Conservation (phyloP, 2,329 filamentous ascomycete genomes). For the Pseudogymnoascus sp. region DNA sequence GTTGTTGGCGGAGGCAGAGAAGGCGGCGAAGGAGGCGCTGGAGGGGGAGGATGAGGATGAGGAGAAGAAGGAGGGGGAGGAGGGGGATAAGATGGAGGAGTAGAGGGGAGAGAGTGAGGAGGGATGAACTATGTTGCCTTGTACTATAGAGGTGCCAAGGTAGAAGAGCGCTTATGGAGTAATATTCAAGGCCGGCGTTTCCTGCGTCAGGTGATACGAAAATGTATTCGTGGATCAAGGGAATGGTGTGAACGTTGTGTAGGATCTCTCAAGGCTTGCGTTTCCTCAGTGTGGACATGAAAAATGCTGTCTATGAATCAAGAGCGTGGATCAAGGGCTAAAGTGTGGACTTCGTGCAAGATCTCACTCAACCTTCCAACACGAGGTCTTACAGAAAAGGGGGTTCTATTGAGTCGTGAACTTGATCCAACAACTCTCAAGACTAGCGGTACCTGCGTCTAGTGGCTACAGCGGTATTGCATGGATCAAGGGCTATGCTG, state of each 20-base stretch:
- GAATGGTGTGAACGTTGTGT: neutral
- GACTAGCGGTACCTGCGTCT: neutral
- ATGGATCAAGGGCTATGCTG: neutral
- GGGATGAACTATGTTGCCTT: neutral
- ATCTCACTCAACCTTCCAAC: neutral
- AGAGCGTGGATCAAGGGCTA: neutral
- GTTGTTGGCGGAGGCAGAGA: slow-evolving; percentile 83
- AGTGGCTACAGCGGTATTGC: neutral
- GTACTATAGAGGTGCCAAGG: slow-evolving; percentile 5
- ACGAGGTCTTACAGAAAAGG: neutral
- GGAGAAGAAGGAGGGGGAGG: slow-evolving; percentile 49
- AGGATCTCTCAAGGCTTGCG: neutral
- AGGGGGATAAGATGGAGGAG: slow-evolving; percentile 80
- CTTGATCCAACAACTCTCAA: neutral
- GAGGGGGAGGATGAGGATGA: slow-evolving; percentile 79
- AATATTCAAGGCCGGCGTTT: slow-evolving; percentile 2
- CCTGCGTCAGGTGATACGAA: neutral
- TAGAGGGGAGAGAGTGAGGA: slow-evolving; percentile 35
- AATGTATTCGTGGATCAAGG: neutral
- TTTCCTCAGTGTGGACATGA: neutral
- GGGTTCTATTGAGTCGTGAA: neutral
- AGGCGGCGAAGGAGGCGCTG: slow-evolving; percentile 79
- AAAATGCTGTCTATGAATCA: neutral
- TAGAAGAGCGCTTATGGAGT: slow-evolving; percentile 1
- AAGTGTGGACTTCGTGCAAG: neutral